Evolutionary conservation across 139 green algal species (phyloP).

Genomic region (Astrephomene gubernaculifera): DNA sequence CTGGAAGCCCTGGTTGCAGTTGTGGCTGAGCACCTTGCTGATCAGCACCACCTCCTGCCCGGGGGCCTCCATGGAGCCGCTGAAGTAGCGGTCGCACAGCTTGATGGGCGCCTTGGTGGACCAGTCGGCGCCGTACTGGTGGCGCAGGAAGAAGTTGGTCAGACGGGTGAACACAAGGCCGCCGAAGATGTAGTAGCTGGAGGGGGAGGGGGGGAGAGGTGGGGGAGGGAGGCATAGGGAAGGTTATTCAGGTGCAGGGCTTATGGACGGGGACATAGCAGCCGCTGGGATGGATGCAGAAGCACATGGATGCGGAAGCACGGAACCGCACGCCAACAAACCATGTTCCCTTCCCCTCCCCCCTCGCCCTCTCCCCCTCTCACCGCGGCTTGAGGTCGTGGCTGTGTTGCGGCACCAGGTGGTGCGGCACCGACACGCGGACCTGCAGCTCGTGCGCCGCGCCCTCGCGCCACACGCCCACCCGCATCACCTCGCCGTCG

Average conservation of each 20-base stretch:
- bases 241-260: too few species aligned
- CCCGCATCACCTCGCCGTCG: constrained; percentile 56
- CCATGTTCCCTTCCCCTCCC: too few species aligned
- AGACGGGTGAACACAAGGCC: constrained; percentile 84
- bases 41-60: constrained; percentile 72
- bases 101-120: constrained; percentile 87
- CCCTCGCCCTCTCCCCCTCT: background rate
- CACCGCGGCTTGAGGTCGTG: constrained; percentile 58
- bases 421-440: constrained; percentile 52
- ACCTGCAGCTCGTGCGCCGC: constrained; percentile 53
- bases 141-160: constrained; percentile 56
- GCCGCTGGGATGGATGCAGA: too few species aligned
- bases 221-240: too few species aligned
- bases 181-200: constrained; percentile 68
- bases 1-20: constrained; percentile 81
- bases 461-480: constrained; percentile 79
- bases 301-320: too few species aligned
- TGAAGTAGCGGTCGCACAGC: constrained; percentile 76
- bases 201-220: background rate
- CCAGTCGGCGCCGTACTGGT: constrained; percentile 72
- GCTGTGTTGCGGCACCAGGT: constrained; percentile 70
- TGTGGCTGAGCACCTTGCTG: constrained; percentile 67
- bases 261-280: too few species aligned
- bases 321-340: too few species aligned
- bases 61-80: constrained; percentile 38